A percentile compares a stretch with the other conserved stretches of the same genome.
phyloP scores from a whole-genome alignment of 148 eudicot genomes.

The Limonium bicolor region DNA sequence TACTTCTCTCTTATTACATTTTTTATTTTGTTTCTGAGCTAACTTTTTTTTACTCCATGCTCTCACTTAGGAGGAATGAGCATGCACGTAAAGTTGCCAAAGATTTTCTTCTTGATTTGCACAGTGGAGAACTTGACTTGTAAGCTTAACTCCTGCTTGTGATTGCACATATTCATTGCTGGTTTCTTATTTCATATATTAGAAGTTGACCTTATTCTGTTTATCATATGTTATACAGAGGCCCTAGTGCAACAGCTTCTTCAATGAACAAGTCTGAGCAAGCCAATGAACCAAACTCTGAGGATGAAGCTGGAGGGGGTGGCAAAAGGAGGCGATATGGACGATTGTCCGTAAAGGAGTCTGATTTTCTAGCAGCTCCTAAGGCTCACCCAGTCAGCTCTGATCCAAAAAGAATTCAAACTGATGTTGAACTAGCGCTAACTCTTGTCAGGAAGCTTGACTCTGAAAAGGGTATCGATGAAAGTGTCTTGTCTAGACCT shows the following conservation, averaged over 20 bases:
- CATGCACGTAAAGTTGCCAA: conserved; percentile 61
- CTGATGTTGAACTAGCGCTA: conserved; percentile 74
- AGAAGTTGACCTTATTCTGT: background rate
- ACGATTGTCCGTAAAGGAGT: conserved; percentile 33
- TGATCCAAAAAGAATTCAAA: conserved; percentile 58
- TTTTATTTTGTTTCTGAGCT: background rate
- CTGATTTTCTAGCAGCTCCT: conserved; percentile 66
- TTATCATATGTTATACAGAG: conserved; percentile 39
- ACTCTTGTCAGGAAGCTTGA: conserved; percentile 74
- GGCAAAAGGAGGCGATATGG: conserved; percentile 69
- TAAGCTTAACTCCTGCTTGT: conserved; percentile 19
- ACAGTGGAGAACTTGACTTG: conserved; percentile 76
- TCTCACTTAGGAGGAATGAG: conserved; percentile 67
- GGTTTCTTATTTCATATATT: background rate
- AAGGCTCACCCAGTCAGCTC: conserved; percentile 75
- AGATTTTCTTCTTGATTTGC: conserved; percentile 76
- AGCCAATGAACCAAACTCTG: conserved; percentile 62
- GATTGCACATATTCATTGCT: background rate
- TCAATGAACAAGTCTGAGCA: conserved; percentile 51
- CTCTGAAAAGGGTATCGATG: conserved; percentile 77
- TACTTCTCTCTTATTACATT: background rate
- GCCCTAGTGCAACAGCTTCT: conserved; percentile 43
- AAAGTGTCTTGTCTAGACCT: conserved; percentile 54
- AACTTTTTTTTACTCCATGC: background rate
- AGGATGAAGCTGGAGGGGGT: conserved; percentile 56